These are phyloP conservation scores for Fusarium transvaalense DNA, from an alignment of 2,329 filamentous ascomycete genomes.

Conservation along the genomic window DNA sequence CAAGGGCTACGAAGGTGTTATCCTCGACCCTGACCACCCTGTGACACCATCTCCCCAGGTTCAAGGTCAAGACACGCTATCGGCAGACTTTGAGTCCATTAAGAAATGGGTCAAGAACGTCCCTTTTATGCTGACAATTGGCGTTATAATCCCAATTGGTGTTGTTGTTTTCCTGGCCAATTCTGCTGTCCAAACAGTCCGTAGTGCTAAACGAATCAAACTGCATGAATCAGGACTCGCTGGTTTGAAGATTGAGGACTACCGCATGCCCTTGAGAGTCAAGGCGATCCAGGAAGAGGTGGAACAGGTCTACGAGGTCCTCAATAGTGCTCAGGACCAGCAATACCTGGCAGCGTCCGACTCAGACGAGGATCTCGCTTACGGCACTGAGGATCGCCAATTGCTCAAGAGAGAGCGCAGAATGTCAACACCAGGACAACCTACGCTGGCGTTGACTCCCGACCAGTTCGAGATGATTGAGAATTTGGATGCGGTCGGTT, in stretches of 20 bases:
- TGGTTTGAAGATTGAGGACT: constrained; percentile 75
- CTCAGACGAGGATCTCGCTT: constrained; percentile 54
- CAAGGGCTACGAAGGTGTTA: constrained; percentile 77
- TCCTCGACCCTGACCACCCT: constrained; percentile 77
- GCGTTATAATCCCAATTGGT: constrained; percentile 80
- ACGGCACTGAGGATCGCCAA: constrained; percentile 55
- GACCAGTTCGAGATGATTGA: constrained; percentile 89
- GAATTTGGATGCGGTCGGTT: constrained; percentile 75
- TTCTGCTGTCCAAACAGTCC: constrained; percentile 79
- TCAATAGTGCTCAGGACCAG: constrained; percentile 76
- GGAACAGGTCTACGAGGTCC: constrained; percentile 80
- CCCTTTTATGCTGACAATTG: constrained; percentile 73
- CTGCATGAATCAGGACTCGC: constrained; percentile 79
- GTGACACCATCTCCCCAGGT: constrained; percentile 62
- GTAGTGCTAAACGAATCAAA: constrained; percentile 79
- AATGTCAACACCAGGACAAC: constrained; percentile 63
- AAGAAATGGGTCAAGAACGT: constrained; percentile 62
- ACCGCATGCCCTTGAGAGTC: constrained; percentile 81
- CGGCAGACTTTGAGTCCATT: constrained; percentile 51
- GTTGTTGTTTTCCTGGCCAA: constrained; percentile 79
- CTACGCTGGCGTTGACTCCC: constrained; percentile 81
- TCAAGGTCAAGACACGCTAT: constrained; percentile 46
- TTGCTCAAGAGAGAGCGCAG: constrained; percentile 58
- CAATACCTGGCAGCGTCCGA: constrained; percentile 75
- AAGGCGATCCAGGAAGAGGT: constrained; percentile 81